Percentiles rank a stretch among this genome's conserved stretches.
Conservation (phyloP, 345 rosid species). For the Gossypium ekmanianum region DNA sequence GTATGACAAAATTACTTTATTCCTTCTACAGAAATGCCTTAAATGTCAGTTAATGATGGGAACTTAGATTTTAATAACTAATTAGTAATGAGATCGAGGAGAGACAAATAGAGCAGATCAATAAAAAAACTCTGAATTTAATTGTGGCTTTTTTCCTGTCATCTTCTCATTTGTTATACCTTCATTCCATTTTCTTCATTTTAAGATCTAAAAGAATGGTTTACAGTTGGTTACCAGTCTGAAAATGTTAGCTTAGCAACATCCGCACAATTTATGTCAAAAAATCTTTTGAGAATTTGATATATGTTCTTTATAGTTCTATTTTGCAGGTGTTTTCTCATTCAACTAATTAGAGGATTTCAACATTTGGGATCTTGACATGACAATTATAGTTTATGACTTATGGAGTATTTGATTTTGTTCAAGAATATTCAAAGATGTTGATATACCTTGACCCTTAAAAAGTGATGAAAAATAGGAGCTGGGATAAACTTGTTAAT, state of each 20-base stretch:
- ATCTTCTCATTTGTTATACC: not conserved
- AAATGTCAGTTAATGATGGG: not conserved
- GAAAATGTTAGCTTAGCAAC: not conserved
- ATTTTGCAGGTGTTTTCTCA: not conserved
- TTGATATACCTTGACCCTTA: not conserved
- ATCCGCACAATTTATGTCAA: not conserved
- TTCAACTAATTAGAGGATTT: not conserved
- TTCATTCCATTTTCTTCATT: not conserved
- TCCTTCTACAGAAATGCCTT: not conserved
- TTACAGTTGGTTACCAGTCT: not conserved
- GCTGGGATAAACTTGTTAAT: not conserved
- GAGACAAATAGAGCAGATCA: not conserved
- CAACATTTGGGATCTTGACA: not conserved
- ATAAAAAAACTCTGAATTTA: not conserved
- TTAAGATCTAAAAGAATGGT: not conserved
- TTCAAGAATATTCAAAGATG: not conserved
- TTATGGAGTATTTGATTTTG: not conserved
- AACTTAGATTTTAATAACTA: slow-evolving; percentile 8
- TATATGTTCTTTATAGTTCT: not conserved
- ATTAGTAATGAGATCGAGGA: not conserved
- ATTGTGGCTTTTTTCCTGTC: not conserved
- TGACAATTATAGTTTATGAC: not conserved
- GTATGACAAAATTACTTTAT: not conserved
- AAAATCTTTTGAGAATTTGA: not conserved
- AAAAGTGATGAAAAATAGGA: not conserved